These are phyloP conservation scores for Rhodotorula sp. DNA, from an alignment of 1,284 basidiomycete species.

Conservation along the genomic window DNA sequence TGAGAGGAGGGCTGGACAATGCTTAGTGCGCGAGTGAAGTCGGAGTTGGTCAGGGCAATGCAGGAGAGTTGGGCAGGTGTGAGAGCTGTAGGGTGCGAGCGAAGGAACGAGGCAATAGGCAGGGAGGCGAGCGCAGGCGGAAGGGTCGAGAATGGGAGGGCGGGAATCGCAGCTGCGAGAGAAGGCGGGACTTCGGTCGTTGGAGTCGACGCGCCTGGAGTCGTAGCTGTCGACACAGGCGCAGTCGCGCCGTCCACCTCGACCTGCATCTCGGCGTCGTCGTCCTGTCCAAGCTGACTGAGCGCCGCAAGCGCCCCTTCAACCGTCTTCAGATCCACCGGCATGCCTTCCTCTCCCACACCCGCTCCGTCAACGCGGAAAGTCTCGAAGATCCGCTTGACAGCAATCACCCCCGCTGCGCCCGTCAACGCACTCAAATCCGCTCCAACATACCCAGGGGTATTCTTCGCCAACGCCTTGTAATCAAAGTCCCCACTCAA, in stretches of 20 bases:
- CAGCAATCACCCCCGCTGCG: slow-evolving; percentile 90
- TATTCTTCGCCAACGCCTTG: slow-evolving; percentile 77
- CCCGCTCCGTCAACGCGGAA: slow-evolving; percentile 55
- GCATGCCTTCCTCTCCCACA: neutral
- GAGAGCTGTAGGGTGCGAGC: slow-evolving; percentile 76
- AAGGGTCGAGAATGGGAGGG: slow-evolving; percentile 54
- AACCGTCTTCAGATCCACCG: slow-evolving; percentile 21
- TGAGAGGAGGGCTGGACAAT: slow-evolving; percentile 93
- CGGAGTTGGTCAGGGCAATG: slow-evolving; percentile 65
- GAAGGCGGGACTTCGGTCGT: slow-evolving; percentile 6
- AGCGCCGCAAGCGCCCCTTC: slow-evolving; percentile 19
- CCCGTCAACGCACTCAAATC: slow-evolving; percentile 87
- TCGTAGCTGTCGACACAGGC: neutral
- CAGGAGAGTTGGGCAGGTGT: slow-evolving; percentile 70
- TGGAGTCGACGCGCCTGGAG: neutral
- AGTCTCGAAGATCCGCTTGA: slow-evolving; percentile 90
- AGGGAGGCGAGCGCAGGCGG: slow-evolving; percentile 53
- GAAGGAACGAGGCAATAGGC: slow-evolving; percentile 86
- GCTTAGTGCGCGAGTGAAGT: slow-evolving; percentile 76
- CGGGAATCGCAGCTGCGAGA: slow-evolving; percentile 34
- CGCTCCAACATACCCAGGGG: slow-evolving; percentile 95
- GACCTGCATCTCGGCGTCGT: slow-evolving; percentile 45
- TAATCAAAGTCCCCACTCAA: slow-evolving; percentile 82
- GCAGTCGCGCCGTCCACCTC: slow-evolving; percentile 25
- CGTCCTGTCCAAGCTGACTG: slow-evolving; percentile 17